Conservation (phyloP, 306 rosid species). For the Coriaria nepalensis region DNA sequence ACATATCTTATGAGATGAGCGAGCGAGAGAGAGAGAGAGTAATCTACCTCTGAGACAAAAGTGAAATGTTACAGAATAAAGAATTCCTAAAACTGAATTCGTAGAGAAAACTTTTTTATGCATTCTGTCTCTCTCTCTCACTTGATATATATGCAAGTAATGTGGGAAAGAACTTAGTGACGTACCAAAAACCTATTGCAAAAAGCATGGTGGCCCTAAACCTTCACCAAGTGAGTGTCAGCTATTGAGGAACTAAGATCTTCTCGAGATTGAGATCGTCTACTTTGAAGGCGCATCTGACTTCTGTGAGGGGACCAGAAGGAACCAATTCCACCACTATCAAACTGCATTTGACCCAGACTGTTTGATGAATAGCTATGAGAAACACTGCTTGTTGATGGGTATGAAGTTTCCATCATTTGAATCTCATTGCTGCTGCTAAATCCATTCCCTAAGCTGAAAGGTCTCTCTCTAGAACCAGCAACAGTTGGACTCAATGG, state of each 20-base stretch:
- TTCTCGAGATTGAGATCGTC: conserved; percentile 96
- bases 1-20: neutral
- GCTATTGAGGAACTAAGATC: conserved; percentile 66
- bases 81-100: conserved; percentile 11
- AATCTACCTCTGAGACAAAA: conserved; percentile 11
- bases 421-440: conserved; percentile 43
- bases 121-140: conserved; percentile 4
- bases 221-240: conserved; percentile 67
- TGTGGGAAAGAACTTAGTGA: conserved; percentile 17
- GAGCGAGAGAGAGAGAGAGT: neutral
- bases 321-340: conserved; percentile 38
- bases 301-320: conserved; percentile 75
- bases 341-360: conserved; percentile 78
- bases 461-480: conserved; percentile 43
- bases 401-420: conserved; percentile 53
- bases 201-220: conserved; percentile 20
- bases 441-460: conserved; percentile 36
- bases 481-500: conserved; percentile 80
- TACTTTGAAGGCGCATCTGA: conserved; percentile 88
- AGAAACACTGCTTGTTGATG: conserved; percentile 48
- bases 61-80: conserved; percentile 6
- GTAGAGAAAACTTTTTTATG: conserved; percentile 8
- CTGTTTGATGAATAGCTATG: conserved; percentile 77
- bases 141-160: neutral
- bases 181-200: conserved; percentile 32